phyloP scores from a whole-genome alignment of 192 early-diverging fungal species.

The Geranomyces variabilis region DNA sequence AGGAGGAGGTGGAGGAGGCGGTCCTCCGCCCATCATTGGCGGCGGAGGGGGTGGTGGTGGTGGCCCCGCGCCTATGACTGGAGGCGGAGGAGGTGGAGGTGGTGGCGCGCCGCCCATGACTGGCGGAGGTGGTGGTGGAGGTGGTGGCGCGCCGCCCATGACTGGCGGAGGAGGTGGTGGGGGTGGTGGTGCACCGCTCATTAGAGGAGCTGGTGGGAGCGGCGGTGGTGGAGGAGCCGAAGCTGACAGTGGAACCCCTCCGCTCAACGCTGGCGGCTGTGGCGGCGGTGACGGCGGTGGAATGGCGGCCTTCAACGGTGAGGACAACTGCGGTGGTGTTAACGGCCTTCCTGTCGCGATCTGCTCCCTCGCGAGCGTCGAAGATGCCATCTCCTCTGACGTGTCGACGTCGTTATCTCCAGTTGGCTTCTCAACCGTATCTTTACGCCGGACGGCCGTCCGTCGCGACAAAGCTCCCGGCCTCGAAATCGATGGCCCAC shows the following conservation, averaged over 20 bases:
- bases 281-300: conserved; percentile 33
- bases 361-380: too few relatives aligned
- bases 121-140: conserved; percentile 31
- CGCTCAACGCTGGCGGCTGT: too few relatives aligned
- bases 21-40: conserved; percentile 15
- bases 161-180: conserved; percentile 17
- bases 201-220: conserved; percentile 25
- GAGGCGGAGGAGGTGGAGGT: conserved; percentile 21
- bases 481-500: not conserved
- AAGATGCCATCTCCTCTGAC: too few relatives aligned
- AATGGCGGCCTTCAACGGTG: not conserved
- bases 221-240: conserved; percentile 13
- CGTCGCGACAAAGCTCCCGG: conserved; percentile 5
- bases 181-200: conserved; percentile 17
- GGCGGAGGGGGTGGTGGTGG: conserved; percentile 26
- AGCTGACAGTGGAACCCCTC: conserved; percentile 3
- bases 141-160: conserved; percentile 1
- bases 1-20: conserved; percentile 48
- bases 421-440: not conserved
- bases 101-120: conserved; percentile 9
- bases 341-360: not conserved
- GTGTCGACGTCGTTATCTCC: too few relatives aligned
- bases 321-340: not conserved
- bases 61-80: not conserved
- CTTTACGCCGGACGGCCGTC: conserved; percentile 22